Conservation (phyloP, 306 rosid genomes). For the Quercus bicolor region DNA sequence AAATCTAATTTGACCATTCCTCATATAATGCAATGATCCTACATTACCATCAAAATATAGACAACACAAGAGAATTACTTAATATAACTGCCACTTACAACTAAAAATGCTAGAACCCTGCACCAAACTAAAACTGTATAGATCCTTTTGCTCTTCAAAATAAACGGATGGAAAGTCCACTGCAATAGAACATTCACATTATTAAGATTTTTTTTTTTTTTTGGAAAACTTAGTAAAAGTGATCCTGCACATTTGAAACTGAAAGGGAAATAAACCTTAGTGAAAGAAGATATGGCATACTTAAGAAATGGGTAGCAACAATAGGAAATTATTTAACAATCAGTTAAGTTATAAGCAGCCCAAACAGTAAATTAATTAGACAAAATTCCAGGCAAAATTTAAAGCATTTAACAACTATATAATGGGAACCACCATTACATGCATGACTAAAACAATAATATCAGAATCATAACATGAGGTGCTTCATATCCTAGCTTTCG, state of each 20-base stretch:
- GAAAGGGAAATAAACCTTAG: not conserved
- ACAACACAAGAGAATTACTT: not conserved
- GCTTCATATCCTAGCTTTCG: not conserved
- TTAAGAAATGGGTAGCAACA: not conserved
- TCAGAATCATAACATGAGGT: not conserved
- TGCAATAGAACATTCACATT: constrained; percentile 45
- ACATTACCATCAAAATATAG: not conserved
- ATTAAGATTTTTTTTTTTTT: not conserved
- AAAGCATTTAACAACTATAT: not conserved
- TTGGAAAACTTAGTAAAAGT: not conserved
- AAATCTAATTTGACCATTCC: not conserved
- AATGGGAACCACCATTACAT: not conserved
- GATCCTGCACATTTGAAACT: not conserved
- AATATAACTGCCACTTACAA: constrained; percentile 54
- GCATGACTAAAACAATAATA: too few relatives aligned
- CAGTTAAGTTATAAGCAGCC: not conserved
- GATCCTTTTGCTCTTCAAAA: constrained; percentile 86
- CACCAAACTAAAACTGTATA: constrained; percentile 95
- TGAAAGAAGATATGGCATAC: not conserved
- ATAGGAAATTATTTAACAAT: not conserved
- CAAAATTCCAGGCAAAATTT: not conserved
- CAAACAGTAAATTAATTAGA: constrained; percentile 1
- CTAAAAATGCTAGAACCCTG: constrained; percentile 92
- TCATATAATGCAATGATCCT: not conserved
- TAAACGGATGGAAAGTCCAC: constrained; percentile 98